Base-by-base conservation (phyloP, 176 grass and related monocot genomes). In the Oryza meridionalis region DNA sequence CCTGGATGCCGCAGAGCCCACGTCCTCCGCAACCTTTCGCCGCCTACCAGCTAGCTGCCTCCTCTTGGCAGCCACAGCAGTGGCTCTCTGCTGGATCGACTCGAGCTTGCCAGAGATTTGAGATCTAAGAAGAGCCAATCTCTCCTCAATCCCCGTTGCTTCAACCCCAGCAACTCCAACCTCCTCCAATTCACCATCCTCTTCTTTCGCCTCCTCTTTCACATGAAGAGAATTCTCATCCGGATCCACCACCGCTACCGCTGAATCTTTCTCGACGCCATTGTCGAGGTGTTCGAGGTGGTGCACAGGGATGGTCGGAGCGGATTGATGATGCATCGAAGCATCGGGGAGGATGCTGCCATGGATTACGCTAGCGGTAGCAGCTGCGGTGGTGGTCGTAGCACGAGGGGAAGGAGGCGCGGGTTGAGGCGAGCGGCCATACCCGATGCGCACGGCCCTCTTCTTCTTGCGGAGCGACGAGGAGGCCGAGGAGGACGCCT, bases 391-490 rank as follows among this genome's bases (percentile, higher is more conserved):
- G 25, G 63, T 0, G 25, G 75, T 66, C 45, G 58, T 35, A 8
- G 79, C 33, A 69, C 46, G 66, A 69, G 86, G 68, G 21, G 69
- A 58, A 21, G 85, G 43, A 5, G 63, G 77, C 45, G 10, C 22
- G 2, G 72, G 72, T 19, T 68, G 84, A 70, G 89, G 81, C 82
- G 84, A 78, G 64, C 96, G 96, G 63, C 87, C 96, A 61, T 96
- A 96, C 47, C 96, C 96, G 69, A 99, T 90, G 82, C 96, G 96
- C 59, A 96, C 89, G 31, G 91, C 96, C 70, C 93, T 86, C 86
- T 96, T 99, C 89, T 99, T 99, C 89, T 96, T 96, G 29, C 96
- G 91, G 24, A 94, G 94, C 74, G 93, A 69, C 65, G 70, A 81
- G 43, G 77, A 73, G 51, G n/a, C 58, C 58, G 86, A 75, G 7